Base-by-base conservation (phyloP, 2,329 filamentous ascomycete species). In the Daldinia sp. region DNA sequence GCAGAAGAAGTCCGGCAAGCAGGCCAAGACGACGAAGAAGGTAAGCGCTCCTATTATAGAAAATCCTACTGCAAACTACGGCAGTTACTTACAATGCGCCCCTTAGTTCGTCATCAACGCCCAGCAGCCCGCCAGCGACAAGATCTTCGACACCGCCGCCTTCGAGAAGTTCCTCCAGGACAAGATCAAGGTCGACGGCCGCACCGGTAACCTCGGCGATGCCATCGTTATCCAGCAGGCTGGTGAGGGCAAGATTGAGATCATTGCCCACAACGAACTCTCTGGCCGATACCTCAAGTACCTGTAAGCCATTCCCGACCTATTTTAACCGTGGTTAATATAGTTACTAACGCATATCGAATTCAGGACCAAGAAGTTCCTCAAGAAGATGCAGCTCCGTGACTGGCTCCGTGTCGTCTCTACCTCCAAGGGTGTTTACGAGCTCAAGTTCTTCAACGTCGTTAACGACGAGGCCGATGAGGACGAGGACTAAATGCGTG, bases 91-190 rank as follows among this genome's bases (percentile, higher is more conserved):
- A 47, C 25, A 35, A 53, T 29, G 49, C 29, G 17, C 35, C n/a
- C n/a, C 48, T 27, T 74, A 96, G 94, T 99, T 93, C 90, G 90
- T 96, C 87, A 98, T 99, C 92, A 96, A 99, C 87, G 94, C 94
- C 82, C 94, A 92, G 77, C 94, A 98, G 85, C 95, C 95, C 77
- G 94, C 94, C 75, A 92, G 89, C 85, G 95, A 99, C 89, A 98
- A 98, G 90, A 99, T 99, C 89, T 98, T 99, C 89, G 95, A 99
- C 82, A 90, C 97, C 81, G 89, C 92, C 77, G 94, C 94, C 74
- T 99, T 99, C 82, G 94, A 97, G 86, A 98, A 98, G 90, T 99
- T 99, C 91, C 92, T 99, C 70, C 94, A 97, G 88, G 95, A 98
- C 84, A 93, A 92, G 85, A 96, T 99, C 90, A 99, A 99, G 92